These are phyloP conservation scores for Aspergillus jensenii DNA, from an alignment of 2,329 filamentous ascomycete species.

Conservation along the genomic window DNA sequence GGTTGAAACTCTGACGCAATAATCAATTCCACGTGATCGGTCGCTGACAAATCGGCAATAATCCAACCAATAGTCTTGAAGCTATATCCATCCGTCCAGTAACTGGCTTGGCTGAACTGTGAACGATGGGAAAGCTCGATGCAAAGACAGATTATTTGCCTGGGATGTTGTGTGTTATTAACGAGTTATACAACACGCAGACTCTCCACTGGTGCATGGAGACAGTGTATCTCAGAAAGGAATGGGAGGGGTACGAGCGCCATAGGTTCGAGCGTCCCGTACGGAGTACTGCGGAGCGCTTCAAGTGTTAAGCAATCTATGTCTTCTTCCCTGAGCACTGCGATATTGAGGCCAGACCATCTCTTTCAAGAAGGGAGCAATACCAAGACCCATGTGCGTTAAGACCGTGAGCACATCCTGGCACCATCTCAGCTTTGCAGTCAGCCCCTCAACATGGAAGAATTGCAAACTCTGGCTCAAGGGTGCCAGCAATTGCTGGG, in stretches of 20 bases:
- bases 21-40: slow-evolving; percentile 23
- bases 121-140: neutral
- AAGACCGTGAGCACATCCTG: slow-evolving; percentile 19
- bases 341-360: slow-evolving; percentile 23
- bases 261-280: neutral
- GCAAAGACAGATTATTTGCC: neutral
- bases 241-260: neutral
- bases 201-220: neutral
- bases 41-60: slow-evolving; percentile 29
- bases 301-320: neutral
- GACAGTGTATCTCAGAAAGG: neutral
- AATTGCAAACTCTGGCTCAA: slow-evolving; percentile 22
- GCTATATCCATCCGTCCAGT: slow-evolving; percentile 15
- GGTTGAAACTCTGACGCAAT: slow-evolving; percentile 34
- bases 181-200: neutral
- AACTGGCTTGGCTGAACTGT: neutral
- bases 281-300: neutral
- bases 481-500: slow-evolving; percentile 18
- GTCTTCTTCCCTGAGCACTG: slow-evolving; percentile 7
- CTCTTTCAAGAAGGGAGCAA: slow-evolving; percentile 19
- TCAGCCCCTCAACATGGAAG: slow-evolving; percentile 13
- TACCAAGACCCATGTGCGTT: slow-evolving; percentile 16
- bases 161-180: neutral
- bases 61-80: slow-evolving; percentile 23
- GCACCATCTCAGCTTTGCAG: slow-evolving; percentile 19